Evolutionary conservation across 495 filamentous ascomycete species (phyloP), one percentile per base, ranked within the genome.

Genomic region (Cairneyella variabilis): DNA sequence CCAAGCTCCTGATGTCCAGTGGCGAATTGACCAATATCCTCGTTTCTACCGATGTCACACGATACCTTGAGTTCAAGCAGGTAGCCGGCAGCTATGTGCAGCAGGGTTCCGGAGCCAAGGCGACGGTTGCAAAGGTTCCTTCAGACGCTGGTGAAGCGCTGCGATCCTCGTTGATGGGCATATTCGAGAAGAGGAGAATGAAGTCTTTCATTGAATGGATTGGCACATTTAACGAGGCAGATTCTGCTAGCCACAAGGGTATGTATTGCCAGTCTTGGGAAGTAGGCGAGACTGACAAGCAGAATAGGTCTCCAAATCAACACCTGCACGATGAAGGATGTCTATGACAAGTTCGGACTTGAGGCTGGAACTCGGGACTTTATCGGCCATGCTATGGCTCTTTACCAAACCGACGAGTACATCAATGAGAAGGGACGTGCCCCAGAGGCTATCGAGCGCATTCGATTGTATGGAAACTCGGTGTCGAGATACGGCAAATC

Each of bases 401-500:
- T 99, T 34, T 97, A 89, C 79, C 80, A 83, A 26, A 88, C 86
- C 44, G 95, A 99, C 67, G 79, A 82, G 39, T 97, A 97, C 69
- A 83, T 96, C 62, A 83, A 78, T 60, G 67, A 77, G 52, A 70
- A 75, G 10, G 91, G 91, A 56, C 69, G 70, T 60, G 91, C 93
- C 38, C 80, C 86, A 60, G 93, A 97, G 64, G 83, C 89, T 45
- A 89, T 97, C 65, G 83, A 88, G 68, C 90, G 91, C 57, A 96
- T 97, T 67, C 84, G 90, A 56, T 79, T 99, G 47, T 99, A 99
- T 71, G 93, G 92, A 61, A 97, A 95, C 76, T 95, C 89, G 22
- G 96, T 99, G 77, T 90, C 93, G 30, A 85, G 95, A 56, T 97
- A 97, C 71, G 93, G 93, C 67, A 97, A 96, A 73, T 96, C 91